Base-by-base conservation (phyloP, 2,329 filamentous ascomycete species). In the Fusarium pininemorale region DNA sequence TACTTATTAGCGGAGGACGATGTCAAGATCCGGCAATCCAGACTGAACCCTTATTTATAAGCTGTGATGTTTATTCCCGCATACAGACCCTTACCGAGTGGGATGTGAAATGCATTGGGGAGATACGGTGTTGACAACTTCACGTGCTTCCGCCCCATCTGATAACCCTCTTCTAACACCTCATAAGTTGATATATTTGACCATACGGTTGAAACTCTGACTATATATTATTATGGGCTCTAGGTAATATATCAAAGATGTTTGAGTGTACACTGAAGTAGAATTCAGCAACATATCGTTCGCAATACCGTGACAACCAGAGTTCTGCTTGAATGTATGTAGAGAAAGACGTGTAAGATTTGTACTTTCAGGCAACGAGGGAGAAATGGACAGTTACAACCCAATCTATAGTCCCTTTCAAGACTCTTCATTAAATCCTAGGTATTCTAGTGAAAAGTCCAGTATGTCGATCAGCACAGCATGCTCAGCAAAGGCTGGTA, bases 1-100 rank as follows among this genome's bases (percentile, higher is more conserved):
- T 38, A 13, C 48, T 39, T 37, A 35, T 44, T 26, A 39, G 42
- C 14, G 48, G n/a, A 37, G 35, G 47, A 20, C 50, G 35, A 30
- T 64, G 26, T 45, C 41, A 44, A 61, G 53, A 57, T 15, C 20
- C 16, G 11, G 12, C 11, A 15, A 22, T 28, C n/a, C 39, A 67
- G 24, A 14, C n/a, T 51, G 7, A 20, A 13, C 15, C 32, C 37
- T 48, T 28, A 22, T 60, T 39, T 28, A 50, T 42, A 41, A 41
- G 28, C 37, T 13, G 1, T 4, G 6, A 5, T 42, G n/a, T 14
- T 42, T 61, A 26, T 32, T 42, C 7, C 22, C 47, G 26, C n/a
- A 51, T 30, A 7, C 4, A 53, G 38, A 38, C 24, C 22, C n/a
- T 28, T 47, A 7, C 50, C 56, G 64, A 69, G 66, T 69, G 64